These are phyloP conservation scores for Fragaria vesca DNA, from an alignment of 306 rosid genomes.

Conservation along the genomic window DNA sequence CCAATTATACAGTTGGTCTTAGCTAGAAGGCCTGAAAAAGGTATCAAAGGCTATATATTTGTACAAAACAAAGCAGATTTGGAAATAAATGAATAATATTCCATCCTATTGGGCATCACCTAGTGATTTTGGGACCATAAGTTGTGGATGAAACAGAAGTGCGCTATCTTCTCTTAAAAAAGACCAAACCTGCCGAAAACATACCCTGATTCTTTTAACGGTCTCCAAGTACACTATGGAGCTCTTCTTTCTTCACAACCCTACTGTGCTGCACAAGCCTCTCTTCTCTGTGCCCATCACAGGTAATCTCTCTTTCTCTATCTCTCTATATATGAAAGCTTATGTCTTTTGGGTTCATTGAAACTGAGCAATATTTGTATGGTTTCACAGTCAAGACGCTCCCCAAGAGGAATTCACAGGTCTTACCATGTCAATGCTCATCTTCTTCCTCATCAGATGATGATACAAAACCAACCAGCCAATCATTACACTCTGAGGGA, in stretches of 20 bases:
- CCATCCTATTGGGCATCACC: background rate
- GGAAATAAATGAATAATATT: background rate
- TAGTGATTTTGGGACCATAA: constrained; percentile 15
- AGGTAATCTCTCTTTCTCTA: constrained; percentile 46
- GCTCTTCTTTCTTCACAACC: constrained; percentile 46
- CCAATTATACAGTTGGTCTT: no score
- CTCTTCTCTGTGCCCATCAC: constrained; percentile 38
- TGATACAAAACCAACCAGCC: constrained; percentile 29
- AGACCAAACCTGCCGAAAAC: constrained; percentile 18
- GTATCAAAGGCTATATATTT: no score
- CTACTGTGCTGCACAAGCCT: constrained; percentile 45
- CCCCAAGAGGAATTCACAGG: constrained; percentile 33
- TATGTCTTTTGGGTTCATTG: constrained; percentile 21
- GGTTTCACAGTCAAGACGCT: constrained; percentile 46
- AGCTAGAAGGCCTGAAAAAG: no score
- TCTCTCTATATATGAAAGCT: constrained; percentile 8
- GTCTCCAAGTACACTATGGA: constrained; percentile 43
- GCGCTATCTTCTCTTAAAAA: constrained; percentile 44
- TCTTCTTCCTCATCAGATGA: constrained; percentile 34
- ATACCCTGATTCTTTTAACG: constrained; percentile 18
- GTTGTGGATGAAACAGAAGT: constrained; percentile 63
- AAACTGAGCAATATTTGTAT: constrained; percentile 18
- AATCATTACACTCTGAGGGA: constrained; percentile 52
- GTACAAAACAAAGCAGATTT: background rate
- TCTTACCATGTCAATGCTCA: constrained; percentile 50